Evolutionary conservation across 805 yeast genomes (phyloP).

Genomic region (Yarrowia divulgata): DNA sequence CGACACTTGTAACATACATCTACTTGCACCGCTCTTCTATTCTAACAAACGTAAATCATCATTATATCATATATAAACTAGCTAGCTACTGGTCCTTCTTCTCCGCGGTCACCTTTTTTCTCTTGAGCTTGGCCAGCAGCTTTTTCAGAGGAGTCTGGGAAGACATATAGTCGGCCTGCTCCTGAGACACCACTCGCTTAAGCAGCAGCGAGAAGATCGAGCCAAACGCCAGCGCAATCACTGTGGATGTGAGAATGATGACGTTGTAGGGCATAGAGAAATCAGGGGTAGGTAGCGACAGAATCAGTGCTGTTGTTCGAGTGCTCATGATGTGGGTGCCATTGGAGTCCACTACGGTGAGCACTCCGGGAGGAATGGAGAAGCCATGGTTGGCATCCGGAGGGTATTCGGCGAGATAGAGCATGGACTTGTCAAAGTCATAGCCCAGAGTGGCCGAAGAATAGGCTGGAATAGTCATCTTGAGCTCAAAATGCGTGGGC

Average conservation of each 20-base stretch:
- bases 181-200: conserved; percentile 76
- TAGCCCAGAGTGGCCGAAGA: conserved; percentile 69
- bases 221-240: conserved; percentile 92
- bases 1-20: not conserved
- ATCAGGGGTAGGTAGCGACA: conserved; percentile 94
- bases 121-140: conserved; percentile 36
- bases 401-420: conserved; percentile 91
- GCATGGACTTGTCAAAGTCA: conserved; percentile 84
- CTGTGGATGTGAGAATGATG: conserved; percentile 89
- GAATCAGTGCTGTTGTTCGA: conserved; percentile 87
- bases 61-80: conserved; percentile 3
- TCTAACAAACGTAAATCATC: conserved; percentile 22
- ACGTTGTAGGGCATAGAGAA: conserved; percentile 99
- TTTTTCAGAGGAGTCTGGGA: conserved; percentile 29
- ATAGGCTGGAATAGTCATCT: conserved; percentile 67
- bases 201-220: conserved; percentile 78
- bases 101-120: conserved; percentile 25
- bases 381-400: conserved; percentile 99
- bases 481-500: conserved; percentile 83
- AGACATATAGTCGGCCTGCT: conserved; percentile 53
- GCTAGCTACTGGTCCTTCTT: conserved; percentile 30
- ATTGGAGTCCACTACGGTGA: conserved; percentile 58
- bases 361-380: conserved; percentile 88
- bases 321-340: conserved; percentile 41
- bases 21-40: not conserved